Evolutionary conservation across 306 rosid genomes (phyloP).

Genomic region (Acacia melanoxylon): DNA sequence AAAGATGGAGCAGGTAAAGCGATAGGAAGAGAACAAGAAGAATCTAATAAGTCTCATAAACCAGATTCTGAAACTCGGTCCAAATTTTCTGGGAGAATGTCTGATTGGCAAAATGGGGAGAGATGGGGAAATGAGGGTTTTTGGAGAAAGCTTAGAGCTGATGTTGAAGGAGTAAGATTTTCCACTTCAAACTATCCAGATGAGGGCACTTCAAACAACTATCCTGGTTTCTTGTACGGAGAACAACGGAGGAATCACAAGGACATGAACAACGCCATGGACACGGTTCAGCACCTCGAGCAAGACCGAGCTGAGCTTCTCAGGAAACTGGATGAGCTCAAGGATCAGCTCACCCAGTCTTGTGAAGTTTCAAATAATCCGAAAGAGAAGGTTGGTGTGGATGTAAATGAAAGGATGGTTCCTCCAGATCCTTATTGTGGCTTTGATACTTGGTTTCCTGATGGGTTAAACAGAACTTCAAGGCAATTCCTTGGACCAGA

Average conservation of each 20-base stretch:
- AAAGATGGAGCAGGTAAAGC: constrained; percentile 46
- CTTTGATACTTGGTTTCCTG: constrained; percentile 51
- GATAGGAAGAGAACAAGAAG: constrained; percentile 48
- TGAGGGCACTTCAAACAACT: constrained; percentile 66
- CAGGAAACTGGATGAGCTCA: constrained; percentile 84
- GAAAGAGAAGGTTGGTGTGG: constrained; percentile 52
- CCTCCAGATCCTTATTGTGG: constrained; percentile 64
- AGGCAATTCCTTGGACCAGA: constrained; percentile 56
- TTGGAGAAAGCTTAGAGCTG: constrained; percentile 43
- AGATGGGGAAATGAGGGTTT: constrained; percentile 47
- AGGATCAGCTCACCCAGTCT: constrained; percentile 78
- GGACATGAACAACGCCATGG: constrained; percentile 53
- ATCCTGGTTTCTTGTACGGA: constrained; percentile 45
- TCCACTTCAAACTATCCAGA: constrained; percentile 58
- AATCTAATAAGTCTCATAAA: constrained; percentile 34
- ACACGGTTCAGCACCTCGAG: constrained; percentile 64
- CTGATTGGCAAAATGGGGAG: constrained; percentile 61
- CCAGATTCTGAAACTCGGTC: constrained; percentile 35
- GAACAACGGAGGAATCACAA: constrained; percentile 49
- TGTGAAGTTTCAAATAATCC: constrained; percentile 57
- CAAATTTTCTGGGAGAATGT: constrained; percentile 43
- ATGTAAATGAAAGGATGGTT: constrained; percentile 49
- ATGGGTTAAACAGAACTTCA: constrained; percentile 50
- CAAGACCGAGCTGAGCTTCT: constrained; percentile 88
- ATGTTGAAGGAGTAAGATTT: constrained; percentile 64